A percentile compares a stretch with the other conserved stretches of the same genome.
Conservation (phyloP, 805 yeast genomes). For the Starmerella ratchasimensis region DNA sequence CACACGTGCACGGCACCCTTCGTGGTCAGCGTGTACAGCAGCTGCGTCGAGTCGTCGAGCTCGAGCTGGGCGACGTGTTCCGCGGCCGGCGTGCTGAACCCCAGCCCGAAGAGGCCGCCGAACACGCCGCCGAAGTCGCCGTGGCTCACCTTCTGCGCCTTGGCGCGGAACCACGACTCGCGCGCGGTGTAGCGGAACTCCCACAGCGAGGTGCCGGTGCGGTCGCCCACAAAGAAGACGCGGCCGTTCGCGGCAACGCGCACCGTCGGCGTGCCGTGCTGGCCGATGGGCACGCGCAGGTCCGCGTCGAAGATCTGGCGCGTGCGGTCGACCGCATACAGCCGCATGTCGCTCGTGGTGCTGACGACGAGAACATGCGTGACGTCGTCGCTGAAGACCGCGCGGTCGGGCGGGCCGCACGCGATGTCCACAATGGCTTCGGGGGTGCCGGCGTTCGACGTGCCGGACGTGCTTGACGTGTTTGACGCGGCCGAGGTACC, state of each 20-base stretch:
- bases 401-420: slow-evolving; percentile 67
- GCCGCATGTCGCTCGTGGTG: slow-evolving; percentile 64
- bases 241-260: slow-evolving; percentile 54
- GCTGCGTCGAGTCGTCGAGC: slow-evolving; percentile 63
- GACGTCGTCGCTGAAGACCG: slow-evolving; percentile 67
- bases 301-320: slow-evolving; percentile 71
- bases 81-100: slow-evolving; percentile 5
- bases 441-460: too few relatives aligned
- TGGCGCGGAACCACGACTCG: slow-evolving; percentile 76
- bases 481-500: too few relatives aligned
- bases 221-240: slow-evolving; percentile 69
- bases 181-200: slow-evolving; percentile 69
- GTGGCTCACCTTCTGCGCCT: slow-evolving; percentile 69
- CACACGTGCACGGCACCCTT: slow-evolving; percentile 68
- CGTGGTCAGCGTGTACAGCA: slow-evolving; percentile 70
- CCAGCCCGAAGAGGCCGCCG: slow-evolving; percentile 18
- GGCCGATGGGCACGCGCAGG: slow-evolving; percentile 65
- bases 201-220: slow-evolving; percentile 71
- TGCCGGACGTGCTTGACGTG: too few relatives aligned
- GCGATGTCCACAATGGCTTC: slow-evolving; percentile 66
- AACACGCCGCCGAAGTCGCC: slow-evolving; percentile 17
- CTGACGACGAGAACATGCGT: slow-evolving; percentile 60
- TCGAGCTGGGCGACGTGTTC: slow-evolving; percentile 53
- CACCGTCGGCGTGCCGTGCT: slow-evolving; percentile 57
- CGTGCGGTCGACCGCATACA: slow-evolving; percentile 55